Base-by-base conservation (phyloP, 2,329 filamentous ascomycete genomes). In the Ramichloridium luteum region DNA sequence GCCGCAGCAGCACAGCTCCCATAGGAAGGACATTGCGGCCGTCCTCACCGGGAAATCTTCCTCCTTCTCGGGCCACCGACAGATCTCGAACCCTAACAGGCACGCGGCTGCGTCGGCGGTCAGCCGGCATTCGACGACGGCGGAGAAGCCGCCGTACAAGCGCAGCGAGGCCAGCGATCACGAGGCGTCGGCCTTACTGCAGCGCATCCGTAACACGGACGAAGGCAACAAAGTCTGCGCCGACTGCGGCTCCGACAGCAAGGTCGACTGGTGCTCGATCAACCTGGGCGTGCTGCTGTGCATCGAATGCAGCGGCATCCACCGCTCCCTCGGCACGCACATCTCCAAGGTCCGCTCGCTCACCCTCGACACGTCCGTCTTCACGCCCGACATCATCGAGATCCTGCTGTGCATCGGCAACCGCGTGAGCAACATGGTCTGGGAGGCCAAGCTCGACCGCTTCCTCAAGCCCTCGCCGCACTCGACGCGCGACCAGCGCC, bases 241-340 rank as follows among this genome's bases (percentile, higher is more conserved):
- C 11, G 90, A 98, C 55, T 98, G 90, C 52, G 82, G 83, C 8
- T 92, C 85, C 5, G 79, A 80, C 18, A 73, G 77, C 50, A 96
- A 94, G 61, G 86, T 93, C 13, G 90, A 98, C 57, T 98, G 90
- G 90, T 90, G 96, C 16, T 96, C 90, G 0, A 93, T 98, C 59
- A 98, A 98, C 49, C 68, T 98, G 4, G 90, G 83, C 27, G 93
- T 98, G 37, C 78, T 98, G 32, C 70, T 98, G 13, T 98, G 90
- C 61, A 94, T 94, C 53, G 88, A 98, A 57, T 98, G 90, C 60
- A 93, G 86, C 53, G 90, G 90, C 41, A 94, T 98, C 39, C 90
- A 98, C 58, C 77, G 90, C 25, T 96, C 88, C 1, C 69, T 98
- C 3, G 90, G 90, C 9, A 98, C 90, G 2, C 90, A 98, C 56